phyloP scores from a whole-genome alignment of 805 yeast species.

The Candida gorgasii region DNA sequence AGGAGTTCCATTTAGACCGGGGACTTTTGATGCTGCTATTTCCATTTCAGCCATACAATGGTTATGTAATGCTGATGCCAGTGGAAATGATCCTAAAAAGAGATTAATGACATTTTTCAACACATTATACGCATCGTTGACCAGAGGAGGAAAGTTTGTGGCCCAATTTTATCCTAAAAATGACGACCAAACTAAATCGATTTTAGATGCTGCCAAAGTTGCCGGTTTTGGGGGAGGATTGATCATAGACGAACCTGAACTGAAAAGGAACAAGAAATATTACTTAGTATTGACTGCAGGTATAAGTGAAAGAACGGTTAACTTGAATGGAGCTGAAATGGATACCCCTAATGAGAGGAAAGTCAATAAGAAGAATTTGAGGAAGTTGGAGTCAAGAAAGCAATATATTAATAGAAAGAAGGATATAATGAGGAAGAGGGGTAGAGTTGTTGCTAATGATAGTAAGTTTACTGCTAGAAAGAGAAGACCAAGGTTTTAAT shows the following conservation, averaged over 20 bases:
- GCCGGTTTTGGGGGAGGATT: constrained; percentile 97
- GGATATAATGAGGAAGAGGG: constrained; percentile 88
- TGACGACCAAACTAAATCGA: constrained; percentile 78
- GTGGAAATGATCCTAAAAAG: constrained; percentile 77
- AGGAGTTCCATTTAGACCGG: constrained; percentile 94
- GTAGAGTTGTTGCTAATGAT: constrained; percentile 84
- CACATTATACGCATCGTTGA: constrained; percentile 80
- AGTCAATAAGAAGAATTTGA: constrained; percentile 48
- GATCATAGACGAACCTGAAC: constrained; percentile 90
- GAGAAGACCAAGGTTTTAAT: constrained; percentile 44
- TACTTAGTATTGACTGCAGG: constrained; percentile 91
- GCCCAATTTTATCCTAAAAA: constrained; percentile 96
- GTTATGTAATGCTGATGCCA: constrained; percentile 93
- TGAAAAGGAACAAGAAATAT: constrained; percentile 86
- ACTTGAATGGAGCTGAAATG: constrained; percentile 77
- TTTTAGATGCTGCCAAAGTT: constrained; percentile 81
- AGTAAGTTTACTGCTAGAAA: constrained; percentile 88
- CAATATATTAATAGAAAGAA: constrained; percentile 88
- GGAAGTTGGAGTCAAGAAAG: constrained; percentile 69
- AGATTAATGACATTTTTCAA: constrained; percentile 83
- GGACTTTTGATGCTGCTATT: constrained; percentile 94
- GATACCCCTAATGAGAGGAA: constrained; percentile 58
- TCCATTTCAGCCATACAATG: constrained; percentile 95
- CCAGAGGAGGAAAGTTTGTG: constrained; percentile 94
- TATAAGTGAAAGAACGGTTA: constrained; percentile 67